Evolutionary conservation across 441 rosid genomes (phyloP).

Genomic region (Francoa sonchifolia): DNA sequence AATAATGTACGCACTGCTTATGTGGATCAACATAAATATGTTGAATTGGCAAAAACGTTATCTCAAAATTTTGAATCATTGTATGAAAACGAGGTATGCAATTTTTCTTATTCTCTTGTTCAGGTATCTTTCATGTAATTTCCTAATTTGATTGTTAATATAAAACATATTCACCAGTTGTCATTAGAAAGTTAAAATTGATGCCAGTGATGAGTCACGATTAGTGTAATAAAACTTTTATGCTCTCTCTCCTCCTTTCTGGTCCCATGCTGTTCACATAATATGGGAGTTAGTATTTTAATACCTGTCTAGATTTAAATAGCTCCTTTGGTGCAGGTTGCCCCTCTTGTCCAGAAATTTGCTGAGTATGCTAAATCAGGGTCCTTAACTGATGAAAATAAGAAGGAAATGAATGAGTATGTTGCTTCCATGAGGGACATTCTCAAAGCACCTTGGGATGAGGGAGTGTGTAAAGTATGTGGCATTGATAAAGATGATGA

Average conservation of each 20-base stretch:
- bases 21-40: conserved; percentile 58
- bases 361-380: conserved; percentile 45
- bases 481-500: conserved; percentile 96
- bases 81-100: conserved; percentile 69
- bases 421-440: conserved; percentile 49
- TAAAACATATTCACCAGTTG: neutral
- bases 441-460: conserved; percentile 99
- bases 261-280: no score
- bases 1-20: conserved; percentile 50
- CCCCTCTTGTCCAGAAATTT: conserved; percentile 50
- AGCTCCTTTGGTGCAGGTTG: conserved; percentile 49
- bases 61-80: conserved; percentile 60
- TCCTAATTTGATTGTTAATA: neutral
- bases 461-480: conserved; percentile 95
- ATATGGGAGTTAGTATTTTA: no score
- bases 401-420: conserved; percentile 57
- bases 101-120: neutral
- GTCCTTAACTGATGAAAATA: conserved; percentile 42
- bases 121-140: neutral
- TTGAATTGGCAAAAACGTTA: conserved; percentile 60
- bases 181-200: no score
- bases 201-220: no score
- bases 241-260: neutral
- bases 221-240: no score
- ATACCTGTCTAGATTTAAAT: conserved; percentile 3